Evolutionary conservation across 2,329 filamentous ascomycete species (phyloP).

Genomic region (Fonsecaea pedrosoi): DNA sequence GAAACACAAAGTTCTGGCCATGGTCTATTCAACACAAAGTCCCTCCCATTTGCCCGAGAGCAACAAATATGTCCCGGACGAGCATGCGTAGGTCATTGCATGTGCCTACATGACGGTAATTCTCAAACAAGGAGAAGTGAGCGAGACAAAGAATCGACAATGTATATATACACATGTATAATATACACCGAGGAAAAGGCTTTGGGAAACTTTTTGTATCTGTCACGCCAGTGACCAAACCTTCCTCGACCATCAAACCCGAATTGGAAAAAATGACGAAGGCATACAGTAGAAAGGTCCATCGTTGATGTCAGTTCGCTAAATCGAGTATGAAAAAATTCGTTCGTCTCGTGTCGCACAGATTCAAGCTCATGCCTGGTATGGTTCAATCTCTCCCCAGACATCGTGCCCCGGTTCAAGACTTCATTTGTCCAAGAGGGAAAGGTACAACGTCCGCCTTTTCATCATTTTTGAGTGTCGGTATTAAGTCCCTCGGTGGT

Average conservation of each 20-base stretch:
- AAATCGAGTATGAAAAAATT: conserved; percentile 10
- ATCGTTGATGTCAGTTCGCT: conserved; percentile 11
- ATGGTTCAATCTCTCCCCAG: background rate
- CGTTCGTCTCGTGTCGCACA: conserved; percentile 7
- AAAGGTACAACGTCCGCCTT: background rate
- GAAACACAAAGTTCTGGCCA: too few relatives aligned
- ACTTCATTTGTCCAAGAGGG: background rate
- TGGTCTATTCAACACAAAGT: too few relatives aligned
- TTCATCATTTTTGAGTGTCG: background rate
- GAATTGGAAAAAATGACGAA: conserved; percentile 7
- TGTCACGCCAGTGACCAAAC: background rate
- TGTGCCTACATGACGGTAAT: background rate
- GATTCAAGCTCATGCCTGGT: background rate
- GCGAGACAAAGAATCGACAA: background rate
- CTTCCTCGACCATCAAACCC: background rate
- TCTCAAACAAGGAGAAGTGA: background rate
- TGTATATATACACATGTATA: background rate
- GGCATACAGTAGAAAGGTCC: conserved; percentile 7
- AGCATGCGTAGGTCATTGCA: background rate
- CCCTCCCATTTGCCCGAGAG: too few relatives aligned
- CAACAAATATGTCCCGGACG: background rate
- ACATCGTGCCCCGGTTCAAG: background rate
- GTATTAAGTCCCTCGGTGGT: background rate
- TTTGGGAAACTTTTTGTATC: background rate
- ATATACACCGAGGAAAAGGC: background rate